Evolutionary conservation across 129 eudicot genomes (phyloP).

Genomic region (Mikania micrantha): DNA sequence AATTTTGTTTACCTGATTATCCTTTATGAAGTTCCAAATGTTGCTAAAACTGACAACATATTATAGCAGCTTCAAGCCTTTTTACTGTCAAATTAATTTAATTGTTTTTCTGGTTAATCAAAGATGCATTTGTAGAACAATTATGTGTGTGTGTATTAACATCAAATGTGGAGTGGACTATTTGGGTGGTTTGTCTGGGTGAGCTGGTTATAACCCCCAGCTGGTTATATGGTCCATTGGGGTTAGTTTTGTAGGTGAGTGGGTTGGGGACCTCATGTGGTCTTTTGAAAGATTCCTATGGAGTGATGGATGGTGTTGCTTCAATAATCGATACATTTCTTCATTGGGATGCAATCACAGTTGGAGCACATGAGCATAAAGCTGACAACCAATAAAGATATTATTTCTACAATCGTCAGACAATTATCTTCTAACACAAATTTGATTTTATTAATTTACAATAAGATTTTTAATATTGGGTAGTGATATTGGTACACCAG

Average conservation of each 20-base stretch:
- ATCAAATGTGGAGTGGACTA: background rate
- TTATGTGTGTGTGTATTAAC: background rate
- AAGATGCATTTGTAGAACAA: constrained; percentile 13
- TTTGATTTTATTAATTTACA: no score
- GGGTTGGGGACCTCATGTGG: constrained; percentile 17
- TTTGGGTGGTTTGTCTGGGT: constrained; percentile 13
- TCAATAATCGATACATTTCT: constrained; percentile 6
- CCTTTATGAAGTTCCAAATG: background rate
- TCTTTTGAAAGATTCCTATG: constrained; percentile 5
- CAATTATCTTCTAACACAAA: background rate
- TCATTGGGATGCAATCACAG: constrained; percentile 8
- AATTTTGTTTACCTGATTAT: background rate
- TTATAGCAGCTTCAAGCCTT: background rate
- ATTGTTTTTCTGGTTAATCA: background rate
- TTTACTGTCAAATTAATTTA: background rate
- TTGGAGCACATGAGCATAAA: constrained; percentile 17
- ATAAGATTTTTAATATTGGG: no score
- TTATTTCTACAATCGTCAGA: background rate
- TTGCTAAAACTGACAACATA: background rate
- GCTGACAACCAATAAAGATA: background rate
- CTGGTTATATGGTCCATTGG: constrained; percentile 15
- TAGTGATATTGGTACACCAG: no score
- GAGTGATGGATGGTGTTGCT: background rate
- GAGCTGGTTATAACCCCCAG: background rate
- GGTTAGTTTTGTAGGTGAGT: constrained; percentile 12